Evolutionary conservation across 2,329 filamentous ascomycete species (phyloP), one percentile per base, ranked within the genome.

Genomic region (Sporothrix euskadiensis): DNA sequence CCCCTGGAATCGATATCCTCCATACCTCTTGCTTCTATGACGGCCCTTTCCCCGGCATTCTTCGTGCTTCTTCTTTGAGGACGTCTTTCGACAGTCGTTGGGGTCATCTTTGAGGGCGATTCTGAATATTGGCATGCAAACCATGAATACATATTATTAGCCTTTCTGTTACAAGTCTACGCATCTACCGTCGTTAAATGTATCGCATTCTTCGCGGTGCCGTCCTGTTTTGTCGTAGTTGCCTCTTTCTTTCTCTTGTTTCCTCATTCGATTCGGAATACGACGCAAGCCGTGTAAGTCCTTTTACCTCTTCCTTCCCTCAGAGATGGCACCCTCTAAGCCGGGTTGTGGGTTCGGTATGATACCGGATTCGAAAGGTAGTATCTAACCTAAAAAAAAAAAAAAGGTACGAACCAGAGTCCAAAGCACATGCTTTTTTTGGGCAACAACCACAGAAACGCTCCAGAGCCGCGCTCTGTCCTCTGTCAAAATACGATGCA

Each of bases 351-450:
- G 39, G 61, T 65, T 44, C 59, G 59, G 59, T 44, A 44, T 41
- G 59, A 65, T 44, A 26, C 59, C 35, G 10, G 35, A 65, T 26
- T 22, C 59, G 10, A 22, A n/a, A 14, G 35, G 59, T 26, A 65
- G 14, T 7, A 41, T 39, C 19, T 39, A 7, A n/a, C 16, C 41
- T 12, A n/a, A 41, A n/a, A 63, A 41, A 41, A 47, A 30, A 12
- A 61, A 6, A 49, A 14, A 19, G 44, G 12, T 41, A 10, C 10
- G 39, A 44, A 44, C 39, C 16, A 47, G 39, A 22, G 39, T 12
- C 41, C 30, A n/a, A 52, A 52, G 61, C 61, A 66, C 61, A 47
- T 66, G 61, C 39, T 66, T 66, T 65, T 44, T 26, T 41, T 8
- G 9, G 10, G 4, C 7, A 26, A 10, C 6, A 35, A 19, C 8